These are phyloP conservation scores for Pezicula radicicola DNA, from an alignment of 2,329 filamentous ascomycete species.

Conservation along the genomic window DNA sequence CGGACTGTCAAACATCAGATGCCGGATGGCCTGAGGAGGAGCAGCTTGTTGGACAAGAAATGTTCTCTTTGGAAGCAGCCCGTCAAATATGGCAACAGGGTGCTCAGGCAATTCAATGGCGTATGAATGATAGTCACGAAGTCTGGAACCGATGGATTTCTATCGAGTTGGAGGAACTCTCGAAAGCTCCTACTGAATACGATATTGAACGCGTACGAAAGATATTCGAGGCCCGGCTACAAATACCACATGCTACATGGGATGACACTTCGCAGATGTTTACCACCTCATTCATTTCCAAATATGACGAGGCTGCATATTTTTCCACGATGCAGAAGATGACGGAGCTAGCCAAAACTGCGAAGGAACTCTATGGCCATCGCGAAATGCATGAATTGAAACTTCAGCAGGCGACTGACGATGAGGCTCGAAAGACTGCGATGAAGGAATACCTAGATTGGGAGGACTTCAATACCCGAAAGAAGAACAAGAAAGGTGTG, in stretches of 20 bases:
- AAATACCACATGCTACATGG: slow-evolving; percentile 72
- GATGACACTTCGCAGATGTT: slow-evolving; percentile 72
- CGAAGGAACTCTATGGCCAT: slow-evolving; percentile 59
- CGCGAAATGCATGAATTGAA: slow-evolving; percentile 69
- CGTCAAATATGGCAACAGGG: slow-evolving; percentile 70
- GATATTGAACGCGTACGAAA: slow-evolving; percentile 63
- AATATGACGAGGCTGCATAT: slow-evolving; percentile 68
- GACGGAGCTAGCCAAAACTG: slow-evolving; percentile 58
- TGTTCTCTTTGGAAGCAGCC: slow-evolving; percentile 67
- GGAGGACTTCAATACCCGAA: slow-evolving; percentile 58
- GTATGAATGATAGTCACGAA: slow-evolving; percentile 71
- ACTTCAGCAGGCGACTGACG: slow-evolving; percentile 57
- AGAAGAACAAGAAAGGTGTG: slow-evolving; percentile 45
- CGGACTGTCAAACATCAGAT: slow-evolving; percentile 55
- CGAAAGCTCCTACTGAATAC: slow-evolving; percentile 49
- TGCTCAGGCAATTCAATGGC: slow-evolving; percentile 68
- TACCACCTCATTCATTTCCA: slow-evolving; percentile 66
- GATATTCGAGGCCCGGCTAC: slow-evolving; percentile 68
- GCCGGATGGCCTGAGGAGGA: slow-evolving; percentile 65
- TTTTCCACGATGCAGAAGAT: slow-evolving; percentile 70
- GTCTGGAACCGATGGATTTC: slow-evolving; percentile 79
- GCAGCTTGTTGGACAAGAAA: slow-evolving; percentile 62
- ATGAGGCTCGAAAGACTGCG: slow-evolving; percentile 47
- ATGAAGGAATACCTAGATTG: slow-evolving; percentile 76
- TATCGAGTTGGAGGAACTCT: slow-evolving; percentile 67